Conservation (phyloP, 2,329 filamentous ascomycete genomes). For the Blastomyces silverae region DNA sequence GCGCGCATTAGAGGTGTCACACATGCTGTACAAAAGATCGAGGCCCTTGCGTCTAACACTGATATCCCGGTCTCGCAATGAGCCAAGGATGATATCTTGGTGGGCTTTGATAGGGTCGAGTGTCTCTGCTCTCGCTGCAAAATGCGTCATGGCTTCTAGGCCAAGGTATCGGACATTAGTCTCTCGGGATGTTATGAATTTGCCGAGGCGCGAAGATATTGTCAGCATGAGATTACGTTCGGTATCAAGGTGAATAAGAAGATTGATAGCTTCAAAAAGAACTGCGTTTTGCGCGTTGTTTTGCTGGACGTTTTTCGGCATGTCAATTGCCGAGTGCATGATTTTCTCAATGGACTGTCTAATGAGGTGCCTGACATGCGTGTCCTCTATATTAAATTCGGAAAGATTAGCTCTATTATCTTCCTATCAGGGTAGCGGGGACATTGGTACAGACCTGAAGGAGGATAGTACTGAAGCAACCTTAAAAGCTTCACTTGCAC, state of each 20-base stretch:
- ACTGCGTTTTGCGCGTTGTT: constrained; percentile 99
- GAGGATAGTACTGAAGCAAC: constrained; percentile 90
- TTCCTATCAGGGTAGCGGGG: constrained; percentile 15
- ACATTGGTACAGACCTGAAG: constrained; percentile 58
- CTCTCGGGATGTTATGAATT: constrained; percentile 93
- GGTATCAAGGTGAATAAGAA: constrained; percentile 95
- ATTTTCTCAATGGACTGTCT: constrained; percentile 87
- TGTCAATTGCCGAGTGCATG: constrained; percentile 81
- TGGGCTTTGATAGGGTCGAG: constrained; percentile 97
- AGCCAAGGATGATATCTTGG: constrained; percentile 90
- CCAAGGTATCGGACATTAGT: constrained; percentile 96
- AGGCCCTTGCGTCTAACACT: constrained; percentile 93
- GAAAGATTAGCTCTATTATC: constrained; percentile 9
- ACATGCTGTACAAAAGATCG: constrained; percentile 98
- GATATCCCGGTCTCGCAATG: constrained; percentile 90
- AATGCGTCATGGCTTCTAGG: constrained; percentile 94
- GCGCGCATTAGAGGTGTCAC: constrained; percentile 87
- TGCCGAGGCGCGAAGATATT: constrained; percentile 81
- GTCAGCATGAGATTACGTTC: constrained; percentile 94
- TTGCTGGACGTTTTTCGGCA: constrained; percentile 97
- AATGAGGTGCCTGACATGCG: constrained; percentile 83
- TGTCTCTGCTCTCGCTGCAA: constrained; percentile 87
- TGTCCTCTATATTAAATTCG: constrained; percentile 60
- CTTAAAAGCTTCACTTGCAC: constrained; percentile 91
- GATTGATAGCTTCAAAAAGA: constrained; percentile 95